Percentiles rank a stretch among this genome's conserved stretches.
phyloP scores from a whole-genome alignment of 2,329 filamentous ascomycete genomes.

The Teratosphaeria zuluensis region DNA sequence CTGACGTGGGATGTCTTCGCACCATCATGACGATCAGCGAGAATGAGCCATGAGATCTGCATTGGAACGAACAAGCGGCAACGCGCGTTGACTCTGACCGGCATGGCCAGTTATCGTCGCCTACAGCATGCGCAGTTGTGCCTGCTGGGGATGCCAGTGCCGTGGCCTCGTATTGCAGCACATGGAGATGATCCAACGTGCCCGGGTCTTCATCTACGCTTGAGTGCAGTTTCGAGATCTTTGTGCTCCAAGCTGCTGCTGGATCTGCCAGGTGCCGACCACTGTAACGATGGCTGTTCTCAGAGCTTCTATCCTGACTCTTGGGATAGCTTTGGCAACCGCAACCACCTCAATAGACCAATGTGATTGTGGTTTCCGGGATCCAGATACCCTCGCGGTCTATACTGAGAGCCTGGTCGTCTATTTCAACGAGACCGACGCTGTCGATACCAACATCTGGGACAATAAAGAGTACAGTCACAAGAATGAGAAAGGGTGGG shows the following conservation, averaged over 20 bases:
- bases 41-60: not conserved
- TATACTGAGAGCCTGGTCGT: constrained; percentile 39
- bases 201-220: not conserved
- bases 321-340: not conserved
- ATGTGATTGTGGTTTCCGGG: constrained; percentile 37
- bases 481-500: constrained; percentile 37
- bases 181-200: not conserved
- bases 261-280: not conserved
- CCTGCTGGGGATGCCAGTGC: not conserved
- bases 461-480: constrained; percentile 29
- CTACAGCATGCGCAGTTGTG: not conserved
- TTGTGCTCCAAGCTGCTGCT: not conserved
- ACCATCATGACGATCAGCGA: not conserved
- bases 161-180: not conserved
- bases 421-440: constrained; percentile 38
- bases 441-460: constrained; percentile 22
- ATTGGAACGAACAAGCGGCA: not conserved
- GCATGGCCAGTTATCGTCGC: not conserved
- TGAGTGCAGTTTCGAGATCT: not conserved
- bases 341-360: constrained; percentile 3
- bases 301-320: not conserved
- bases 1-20: not conserved
- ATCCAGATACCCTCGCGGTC: constrained; percentile 24
- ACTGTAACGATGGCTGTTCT: not conserved
- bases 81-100: not conserved